phyloP scores from a whole-genome alignment of 2,329 filamentous ascomycete genomes.

The Exophiala xenobiotica region DNA sequence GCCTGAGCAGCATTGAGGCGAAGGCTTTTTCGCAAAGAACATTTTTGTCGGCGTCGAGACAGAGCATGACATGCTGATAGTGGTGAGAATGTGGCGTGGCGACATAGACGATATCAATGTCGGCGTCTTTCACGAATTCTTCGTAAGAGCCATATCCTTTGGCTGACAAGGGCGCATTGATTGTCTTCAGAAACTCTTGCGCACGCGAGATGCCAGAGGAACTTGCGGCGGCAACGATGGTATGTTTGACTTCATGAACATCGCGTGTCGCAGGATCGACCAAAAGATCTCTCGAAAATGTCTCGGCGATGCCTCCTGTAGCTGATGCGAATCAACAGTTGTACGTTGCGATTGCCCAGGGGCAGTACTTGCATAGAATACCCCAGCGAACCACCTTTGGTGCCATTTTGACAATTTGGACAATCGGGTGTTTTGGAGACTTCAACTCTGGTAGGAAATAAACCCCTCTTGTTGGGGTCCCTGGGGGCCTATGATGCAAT shows the following conservation, averaged over 20 bases:
- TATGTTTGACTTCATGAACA: constrained; percentile 71
- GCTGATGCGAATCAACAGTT: constrained; percentile 87
- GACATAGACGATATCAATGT: constrained; percentile 78
- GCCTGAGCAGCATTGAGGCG: constrained; percentile 76
- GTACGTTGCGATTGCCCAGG: constrained; percentile 67
- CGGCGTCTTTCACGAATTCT: constrained; percentile 71
- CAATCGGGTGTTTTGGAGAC: too few species aligned
- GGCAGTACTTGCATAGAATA: constrained; percentile 36
- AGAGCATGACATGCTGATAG: constrained; percentile 84
- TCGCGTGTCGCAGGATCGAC: constrained; percentile 69
- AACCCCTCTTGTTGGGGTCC: too few species aligned
- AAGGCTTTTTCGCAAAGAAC: constrained; percentile 90
- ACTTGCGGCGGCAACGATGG: constrained; percentile 77
- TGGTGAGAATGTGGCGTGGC: constrained; percentile 91
- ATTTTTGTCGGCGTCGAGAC: constrained; percentile 77
- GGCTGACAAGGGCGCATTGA: constrained; percentile 61
- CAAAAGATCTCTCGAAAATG: constrained; percentile 75
- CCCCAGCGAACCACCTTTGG: constrained; percentile 17
- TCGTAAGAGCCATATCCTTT: constrained; percentile 76
- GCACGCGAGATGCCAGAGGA: constrained; percentile 70
- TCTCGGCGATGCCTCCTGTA: constrained; percentile 49
- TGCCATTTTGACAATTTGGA: constrained; percentile 7
- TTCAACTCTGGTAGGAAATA: too few species aligned
- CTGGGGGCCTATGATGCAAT: too few species aligned
- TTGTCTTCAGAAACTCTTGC: constrained; percentile 67